Evolutionary conservation across 305 asterid genomes (phyloP).

Genomic region (Fraxinus dipetala): DNA sequence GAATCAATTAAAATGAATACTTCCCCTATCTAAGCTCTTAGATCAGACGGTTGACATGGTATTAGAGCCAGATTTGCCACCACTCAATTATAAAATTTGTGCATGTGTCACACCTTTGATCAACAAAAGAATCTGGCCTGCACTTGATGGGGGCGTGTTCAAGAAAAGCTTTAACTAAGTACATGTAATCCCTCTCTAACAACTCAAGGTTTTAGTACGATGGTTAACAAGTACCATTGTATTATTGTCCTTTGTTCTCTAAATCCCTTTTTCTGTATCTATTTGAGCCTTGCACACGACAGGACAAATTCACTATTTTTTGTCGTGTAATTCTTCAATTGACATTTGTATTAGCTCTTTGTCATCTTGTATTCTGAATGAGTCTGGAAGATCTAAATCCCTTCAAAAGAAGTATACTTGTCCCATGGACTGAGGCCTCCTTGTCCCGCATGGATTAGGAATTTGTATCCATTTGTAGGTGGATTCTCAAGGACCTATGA

Average conservation of each 20-base stretch:
- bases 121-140: background rate
- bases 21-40: background rate
- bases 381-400: background rate
- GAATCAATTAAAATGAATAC: background rate
- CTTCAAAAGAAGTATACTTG: slow-evolving; percentile 1
- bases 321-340: background rate
- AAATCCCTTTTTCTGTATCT: slow-evolving; percentile 1
- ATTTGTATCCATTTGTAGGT: background rate
- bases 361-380: background rate
- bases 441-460: background rate
- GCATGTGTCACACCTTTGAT: background rate
- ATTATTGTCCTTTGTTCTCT: background rate
- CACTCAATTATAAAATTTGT: background rate
- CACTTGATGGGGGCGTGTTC: background rate
- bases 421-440: background rate
- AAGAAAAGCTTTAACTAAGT: background rate
- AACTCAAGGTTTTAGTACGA: background rate
- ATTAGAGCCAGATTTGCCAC: background rate
- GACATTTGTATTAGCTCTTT: background rate
- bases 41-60: background rate
- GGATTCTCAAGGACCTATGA: background rate
- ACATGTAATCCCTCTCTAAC: background rate
- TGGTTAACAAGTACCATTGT: background rate
- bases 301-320: background rate
- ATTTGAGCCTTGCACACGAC: background rate